These are phyloP conservation scores for Trichoderma citrinoviride DNA, from an alignment of 2,329 filamentous ascomycete genomes.

Conservation along the genomic window DNA sequence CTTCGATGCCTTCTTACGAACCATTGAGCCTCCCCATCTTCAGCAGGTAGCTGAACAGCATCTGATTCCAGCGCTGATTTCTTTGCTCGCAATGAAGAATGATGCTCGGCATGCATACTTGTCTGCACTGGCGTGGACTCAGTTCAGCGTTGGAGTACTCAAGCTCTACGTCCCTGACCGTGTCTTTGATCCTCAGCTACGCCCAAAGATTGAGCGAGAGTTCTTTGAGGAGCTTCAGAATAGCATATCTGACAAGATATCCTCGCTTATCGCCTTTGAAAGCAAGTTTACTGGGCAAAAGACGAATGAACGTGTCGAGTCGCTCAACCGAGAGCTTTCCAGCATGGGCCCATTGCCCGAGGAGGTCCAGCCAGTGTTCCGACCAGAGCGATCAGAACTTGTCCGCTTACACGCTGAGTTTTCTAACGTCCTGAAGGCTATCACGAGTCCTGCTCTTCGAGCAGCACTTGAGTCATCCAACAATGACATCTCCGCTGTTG, in stretches of 20 bases:
- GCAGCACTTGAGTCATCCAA: constrained; percentile 30
- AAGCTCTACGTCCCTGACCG: constrained; percentile 82
- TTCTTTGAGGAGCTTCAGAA: constrained; percentile 54
- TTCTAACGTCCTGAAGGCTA: constrained; percentile 66
- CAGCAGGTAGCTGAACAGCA: constrained; percentile 40
- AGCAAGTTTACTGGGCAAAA: constrained; percentile 63
- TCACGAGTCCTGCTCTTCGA: constrained; percentile 50
- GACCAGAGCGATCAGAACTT: constrained; percentile 67
- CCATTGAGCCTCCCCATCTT: constrained; percentile 38
- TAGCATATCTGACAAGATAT: constrained; percentile 55
- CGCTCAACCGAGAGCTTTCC: constrained; percentile 60
- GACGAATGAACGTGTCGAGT: constrained; percentile 63
- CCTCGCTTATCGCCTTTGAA: constrained; percentile 65
- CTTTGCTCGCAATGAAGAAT: constrained; percentile 35
- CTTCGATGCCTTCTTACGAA: constrained; percentile 29
- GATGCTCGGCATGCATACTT: constrained; percentile 30
- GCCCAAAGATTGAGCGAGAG: constrained; percentile 62
- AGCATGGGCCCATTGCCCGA: constrained; percentile 65
- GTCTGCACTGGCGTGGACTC: constrained; percentile 64
- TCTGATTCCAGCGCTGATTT: constrained; percentile 47
- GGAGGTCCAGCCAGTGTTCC: constrained; percentile 63
- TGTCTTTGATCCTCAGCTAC: constrained; percentile 75
- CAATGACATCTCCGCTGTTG: constrained; percentile 18
- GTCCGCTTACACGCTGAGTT: constrained; percentile 78
- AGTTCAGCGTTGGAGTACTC: constrained; percentile 71